Conservation (phyloP, 148 eudicot species). For the Hydrangea macrophylla region DNA sequence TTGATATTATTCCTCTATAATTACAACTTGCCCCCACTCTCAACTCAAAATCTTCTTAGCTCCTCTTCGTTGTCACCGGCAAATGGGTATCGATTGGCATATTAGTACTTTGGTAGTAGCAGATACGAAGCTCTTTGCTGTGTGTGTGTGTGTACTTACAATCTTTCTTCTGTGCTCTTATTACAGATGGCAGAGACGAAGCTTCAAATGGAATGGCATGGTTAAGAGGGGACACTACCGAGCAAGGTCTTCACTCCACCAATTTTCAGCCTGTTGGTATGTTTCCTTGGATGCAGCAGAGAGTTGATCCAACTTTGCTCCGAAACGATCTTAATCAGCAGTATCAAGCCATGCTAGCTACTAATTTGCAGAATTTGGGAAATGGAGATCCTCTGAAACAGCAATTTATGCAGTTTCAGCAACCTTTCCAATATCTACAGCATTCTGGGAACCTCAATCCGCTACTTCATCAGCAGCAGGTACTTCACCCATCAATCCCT, state of each 20-base stretch:
- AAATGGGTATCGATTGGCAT: neutral
- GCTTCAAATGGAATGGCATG: conserved; percentile 72
- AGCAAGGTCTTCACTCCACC: conserved; percentile 69
- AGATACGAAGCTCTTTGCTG: neutral
- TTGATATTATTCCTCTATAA: too few species aligned
- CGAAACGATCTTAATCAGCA: conserved; percentile 70
- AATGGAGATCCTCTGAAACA: conserved; percentile 63
- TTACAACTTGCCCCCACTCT: too few species aligned
- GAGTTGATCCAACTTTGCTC: conserved; percentile 52
- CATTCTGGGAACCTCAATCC: conserved; percentile 60
- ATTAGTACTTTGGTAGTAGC: neutral
- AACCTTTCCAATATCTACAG: conserved; percentile 71
- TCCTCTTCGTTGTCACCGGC: neutral
- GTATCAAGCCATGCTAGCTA: conserved; percentile 81
- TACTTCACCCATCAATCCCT: conserved; percentile 51
- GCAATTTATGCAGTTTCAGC: conserved; percentile 78
- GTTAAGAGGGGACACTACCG: conserved; percentile 83
- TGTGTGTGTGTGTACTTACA: neutral
- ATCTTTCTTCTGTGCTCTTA: neutral
- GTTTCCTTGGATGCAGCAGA: conserved; percentile 85
- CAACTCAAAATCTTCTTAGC: neutral
- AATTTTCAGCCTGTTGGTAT: conserved; percentile 70
- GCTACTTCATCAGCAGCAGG: conserved; percentile 51
- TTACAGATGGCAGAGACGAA: conserved; percentile 67
- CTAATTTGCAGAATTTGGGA: conserved; percentile 61